Base-by-base conservation (phyloP, 2,329 filamentous ascomycete genomes). In the Epichloe gansuensis region DNA sequence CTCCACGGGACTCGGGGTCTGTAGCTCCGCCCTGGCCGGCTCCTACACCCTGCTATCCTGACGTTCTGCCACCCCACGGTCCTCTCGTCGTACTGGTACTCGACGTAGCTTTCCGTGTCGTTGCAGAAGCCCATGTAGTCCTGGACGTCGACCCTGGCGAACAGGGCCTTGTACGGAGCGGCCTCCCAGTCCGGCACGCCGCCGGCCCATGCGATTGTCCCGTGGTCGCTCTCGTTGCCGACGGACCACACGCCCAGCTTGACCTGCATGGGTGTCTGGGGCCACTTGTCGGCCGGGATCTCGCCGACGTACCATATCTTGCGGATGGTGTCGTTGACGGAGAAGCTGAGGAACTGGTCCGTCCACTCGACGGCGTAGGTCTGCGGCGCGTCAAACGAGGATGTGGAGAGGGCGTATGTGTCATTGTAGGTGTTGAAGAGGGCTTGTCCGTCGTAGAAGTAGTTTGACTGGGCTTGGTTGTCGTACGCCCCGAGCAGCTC, bases 391-490 rank as follows among this genome's bases (percentile, higher is more conserved):
- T 64, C 53, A 46, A 72, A 67, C 9, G 63, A 58, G 50, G 71
- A 67, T 50, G 65, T 66, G 45, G 59, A 51, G 46, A 82, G 69
- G 28, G 67, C 60, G 63, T 77, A 71, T 42, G 68, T 76, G 47
- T 73, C 70, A 58, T 77, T 73, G 60, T 73, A 76, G 39, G 69
- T 70, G 46, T 73, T 73, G 31, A 70, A 76, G 55, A 81, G 72
- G 43, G 78, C 79, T 63, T 63, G 55, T 52, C 83, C 83, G 70
- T 87, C 84, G 66, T 81, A 81, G 64, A 85, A 86, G 72, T 91
- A 95, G 71, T 94, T 94, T 58, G 79, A 82, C 66, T 91, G 86
- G 3, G 88, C 86, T 61, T 88, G 73, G 21, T 72, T 70, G 50
- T 61, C 56, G 47, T 54, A 61, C 5, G 61, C 62, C 2, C 63